Conservation (phyloP, 2,329 filamentous ascomycete species). For the Xylaria arbuscula region DNA sequence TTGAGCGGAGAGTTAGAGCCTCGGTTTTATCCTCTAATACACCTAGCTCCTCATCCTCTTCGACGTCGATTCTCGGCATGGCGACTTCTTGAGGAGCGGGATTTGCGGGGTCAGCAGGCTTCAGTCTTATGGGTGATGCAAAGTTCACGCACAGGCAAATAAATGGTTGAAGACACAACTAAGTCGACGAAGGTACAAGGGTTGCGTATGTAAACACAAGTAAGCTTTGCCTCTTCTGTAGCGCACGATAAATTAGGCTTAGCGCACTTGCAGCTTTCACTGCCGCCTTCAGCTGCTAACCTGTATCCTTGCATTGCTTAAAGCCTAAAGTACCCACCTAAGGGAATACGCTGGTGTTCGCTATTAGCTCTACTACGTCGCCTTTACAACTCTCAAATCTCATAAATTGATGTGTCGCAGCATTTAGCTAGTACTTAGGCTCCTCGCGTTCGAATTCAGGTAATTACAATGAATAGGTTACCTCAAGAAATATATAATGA, state of each 20-base stretch:
- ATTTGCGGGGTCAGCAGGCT: neutral
- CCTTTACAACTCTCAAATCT: neutral
- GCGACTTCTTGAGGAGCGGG: neutral
- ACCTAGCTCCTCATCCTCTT: constrained; percentile 57
- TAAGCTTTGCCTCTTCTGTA: too few relatives aligned
- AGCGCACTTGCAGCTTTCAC: too few relatives aligned
- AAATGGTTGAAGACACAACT: neutral
- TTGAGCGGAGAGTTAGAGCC: constrained; percentile 60
- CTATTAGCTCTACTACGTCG: neutral
- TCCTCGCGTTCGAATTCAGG: neutral
- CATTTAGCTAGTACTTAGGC: neutral
- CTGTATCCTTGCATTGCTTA: too few relatives aligned
- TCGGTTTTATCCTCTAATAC: constrained; percentile 59
- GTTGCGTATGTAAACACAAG: too few relatives aligned
- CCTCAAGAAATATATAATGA: neutral
- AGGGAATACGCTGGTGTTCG: too few relatives aligned
- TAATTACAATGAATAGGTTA: neutral
- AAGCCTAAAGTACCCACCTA: too few relatives aligned
- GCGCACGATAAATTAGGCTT: too few relatives aligned
- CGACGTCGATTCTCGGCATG: constrained; percentile 25
- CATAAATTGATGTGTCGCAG: neutral
- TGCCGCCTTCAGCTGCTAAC: too few relatives aligned
- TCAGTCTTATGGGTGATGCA: neutral
- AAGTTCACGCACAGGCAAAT: neutral
- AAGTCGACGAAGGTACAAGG: too few relatives aligned